phyloP scores from a whole-genome alignment of 163 green algal species.

The Scenedesmus sp. region DNA sequence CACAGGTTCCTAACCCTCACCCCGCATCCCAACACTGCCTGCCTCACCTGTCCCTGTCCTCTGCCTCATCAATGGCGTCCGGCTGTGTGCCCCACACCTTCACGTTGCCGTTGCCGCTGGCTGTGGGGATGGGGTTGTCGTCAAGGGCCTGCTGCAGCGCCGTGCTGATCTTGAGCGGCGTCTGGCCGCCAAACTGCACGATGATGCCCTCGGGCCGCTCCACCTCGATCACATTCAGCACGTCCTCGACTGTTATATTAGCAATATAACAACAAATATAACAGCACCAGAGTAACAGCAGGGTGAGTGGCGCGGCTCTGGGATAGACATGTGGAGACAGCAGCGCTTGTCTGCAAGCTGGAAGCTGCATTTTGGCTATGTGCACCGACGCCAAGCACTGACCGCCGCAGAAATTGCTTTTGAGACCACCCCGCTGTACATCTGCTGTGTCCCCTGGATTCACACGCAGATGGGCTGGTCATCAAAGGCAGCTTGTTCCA shows the following conservation, averaged over 20 bases:
- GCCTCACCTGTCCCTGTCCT: conserved; percentile 91
- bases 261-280: conserved; percentile 90
- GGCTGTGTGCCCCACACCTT: conserved; percentile 96
- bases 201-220: conserved; percentile 93
- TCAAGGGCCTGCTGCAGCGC: conserved; percentile 86
- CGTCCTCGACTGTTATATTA: conserved; percentile 95
- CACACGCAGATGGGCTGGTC: too few species aligned
- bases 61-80: conserved; percentile 95
- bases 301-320: too few species aligned
- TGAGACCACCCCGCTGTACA: too few species aligned
- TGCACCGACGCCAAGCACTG: too few species aligned
- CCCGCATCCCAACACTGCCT: neutral
- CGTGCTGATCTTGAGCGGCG: conserved; percentile 94
- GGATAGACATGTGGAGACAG: too few species aligned
- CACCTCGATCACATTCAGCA: conserved; percentile 97
- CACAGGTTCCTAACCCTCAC: too few species aligned
- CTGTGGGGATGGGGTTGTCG: conserved; percentile 84
- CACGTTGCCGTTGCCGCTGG: conserved; percentile 86
- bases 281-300: neutral
- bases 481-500: too few species aligned
- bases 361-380: too few species aligned
- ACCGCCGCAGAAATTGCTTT: too few species aligned
- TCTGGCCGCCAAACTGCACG: conserved; percentile 99
- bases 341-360: too few species aligned
- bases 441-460: too few species aligned